Base-by-base conservation (phyloP, 805 yeast genomes). In the Nadsonia fulvescens region DNA sequence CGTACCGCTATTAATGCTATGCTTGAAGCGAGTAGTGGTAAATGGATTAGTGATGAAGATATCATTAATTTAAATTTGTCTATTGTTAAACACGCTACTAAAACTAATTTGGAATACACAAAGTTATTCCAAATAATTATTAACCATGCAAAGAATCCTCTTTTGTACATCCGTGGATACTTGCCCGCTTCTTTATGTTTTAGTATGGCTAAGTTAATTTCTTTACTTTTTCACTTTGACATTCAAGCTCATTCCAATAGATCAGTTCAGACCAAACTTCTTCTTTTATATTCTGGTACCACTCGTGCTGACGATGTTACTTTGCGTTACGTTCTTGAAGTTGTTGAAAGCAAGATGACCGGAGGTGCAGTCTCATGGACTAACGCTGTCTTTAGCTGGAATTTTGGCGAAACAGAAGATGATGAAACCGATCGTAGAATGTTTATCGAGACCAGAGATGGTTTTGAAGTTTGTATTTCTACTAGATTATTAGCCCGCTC, bases 101-200 rank as follows among this genome's bases (percentile, higher is more conserved):
- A n/a, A 44, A 18, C 45, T 43, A 13, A 39, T 38, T n/a, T 47
- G 61, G 43, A 43, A n/a, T 55, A 46, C 36, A 57, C 54, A 12
- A 72, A 61, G 38, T 52, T 69, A 23, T 45, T 81, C 8, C 91
- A 77, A 39, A 57, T 75, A 5, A 53, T 75, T 18, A 35, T 75
- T n/a, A 69, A 65, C 40, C 70, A 69, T 39, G 63, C 2, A 31
- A 41, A 3, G 61, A 53, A 27, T n/a, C n/a, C n/a, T n/a, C n/a
- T n/a, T n/a, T n/a, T n/a, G n/a, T n/a, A 37, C 42, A 0, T 49
- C 68, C 23, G 22, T 26, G 8, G 23, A 27, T n/a, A 63, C 51
- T 32, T 47, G 57, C 24, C 53, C 70, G 0, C 49, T 70, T 2
- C 34, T 67, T 15, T n/a, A n/a, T n/a, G n/a, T n/a, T n/a, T n/a